phyloP scores from a whole-genome alignment of 129 eudicot genomes.

The Tagetes patula region DNA sequence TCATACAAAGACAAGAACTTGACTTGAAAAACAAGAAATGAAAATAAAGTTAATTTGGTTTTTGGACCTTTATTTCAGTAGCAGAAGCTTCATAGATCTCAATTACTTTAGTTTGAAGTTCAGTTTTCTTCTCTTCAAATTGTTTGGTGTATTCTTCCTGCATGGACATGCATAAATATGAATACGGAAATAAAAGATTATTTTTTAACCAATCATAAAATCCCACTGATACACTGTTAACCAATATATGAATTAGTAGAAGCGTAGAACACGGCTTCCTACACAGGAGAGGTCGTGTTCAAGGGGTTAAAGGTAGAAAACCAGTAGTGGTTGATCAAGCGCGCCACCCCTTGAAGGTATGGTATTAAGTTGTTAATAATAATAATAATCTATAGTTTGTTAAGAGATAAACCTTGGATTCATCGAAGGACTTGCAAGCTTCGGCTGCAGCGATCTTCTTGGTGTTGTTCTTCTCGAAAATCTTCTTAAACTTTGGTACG shows the following conservation, averaged over 20 bases:
- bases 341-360: background rate
- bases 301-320: too few species aligned
- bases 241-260: too few species aligned
- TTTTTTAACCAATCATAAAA: too few species aligned
- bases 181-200: background rate
- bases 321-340: too few species aligned
- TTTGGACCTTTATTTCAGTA: slow-evolving; percentile 69
- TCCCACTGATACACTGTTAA: too few species aligned
- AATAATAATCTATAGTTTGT: background rate
- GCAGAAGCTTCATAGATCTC: slow-evolving; percentile 70
- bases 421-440: slow-evolving; percentile 79
- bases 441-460: slow-evolving; percentile 76
- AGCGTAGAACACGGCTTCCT: too few species aligned
- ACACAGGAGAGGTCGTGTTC: too few species aligned
- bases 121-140: slow-evolving; percentile 74
- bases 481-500: slow-evolving; percentile 73
- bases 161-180: slow-evolving; percentile 22
- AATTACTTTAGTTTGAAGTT: slow-evolving; percentile 66
- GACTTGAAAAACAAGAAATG: background rate
- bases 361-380: background rate
- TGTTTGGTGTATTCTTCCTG: slow-evolving; percentile 71
- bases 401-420: slow-evolving; percentile 49
- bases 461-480: slow-evolving; percentile 47
- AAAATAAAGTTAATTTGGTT: background rate
- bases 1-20: background rate